Base-by-base conservation (phyloP, 805 yeast genomes). In the Teunomyces kruisii region DNA sequence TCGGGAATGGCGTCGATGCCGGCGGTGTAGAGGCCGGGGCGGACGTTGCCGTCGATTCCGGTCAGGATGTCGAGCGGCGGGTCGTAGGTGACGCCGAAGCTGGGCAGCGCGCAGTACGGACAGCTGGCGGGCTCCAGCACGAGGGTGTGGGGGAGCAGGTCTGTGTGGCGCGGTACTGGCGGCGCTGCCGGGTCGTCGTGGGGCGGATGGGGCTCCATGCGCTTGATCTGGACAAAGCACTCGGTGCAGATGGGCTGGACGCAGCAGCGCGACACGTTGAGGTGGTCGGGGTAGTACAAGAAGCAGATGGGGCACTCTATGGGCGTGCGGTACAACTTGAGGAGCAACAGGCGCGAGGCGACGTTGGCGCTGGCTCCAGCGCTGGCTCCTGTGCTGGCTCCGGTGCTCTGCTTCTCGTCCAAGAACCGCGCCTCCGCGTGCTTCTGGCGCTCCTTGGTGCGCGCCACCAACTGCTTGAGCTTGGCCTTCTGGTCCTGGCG, bases 221-320 rank as follows among this genome's bases (percentile, higher is more conserved):
- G 77, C 63, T 88, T 89, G 61, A 92, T 90, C 64, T 92, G 97
- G 9, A 92, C 97, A 76, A 92, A 94, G 61, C 99, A 92, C 66
- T 92, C 98, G 1, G 96, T 79, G 67, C 99, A 94, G 15, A 92
- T 90, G 1, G 96, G 91, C 62, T 92, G 98, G 40, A 79, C 78
- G 63, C 99, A 92, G 64, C 99, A 92, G 37, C 96, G 75, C 7
- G 96, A 84, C 43, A 77, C 64, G 67, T 94, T 94, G 49, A 91
- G 65, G 55, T 81, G 79, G 22, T 78, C 74, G 1, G 98, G 97
- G 64, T 84, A 90, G 59, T 78, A 88, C 8, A 94, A 74, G 61
- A 92, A 92, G 61, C 99, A 92, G 52, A 92, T 92, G 8, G 99
- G 98, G 62, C 99, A 92, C 57, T 94, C 99, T 26, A 76, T 67